Evolutionary conservation across 164 flowering plant species (phyloP), one percentile per base, ranked within the genome.

Genomic region (Annona squamosa): DNA sequence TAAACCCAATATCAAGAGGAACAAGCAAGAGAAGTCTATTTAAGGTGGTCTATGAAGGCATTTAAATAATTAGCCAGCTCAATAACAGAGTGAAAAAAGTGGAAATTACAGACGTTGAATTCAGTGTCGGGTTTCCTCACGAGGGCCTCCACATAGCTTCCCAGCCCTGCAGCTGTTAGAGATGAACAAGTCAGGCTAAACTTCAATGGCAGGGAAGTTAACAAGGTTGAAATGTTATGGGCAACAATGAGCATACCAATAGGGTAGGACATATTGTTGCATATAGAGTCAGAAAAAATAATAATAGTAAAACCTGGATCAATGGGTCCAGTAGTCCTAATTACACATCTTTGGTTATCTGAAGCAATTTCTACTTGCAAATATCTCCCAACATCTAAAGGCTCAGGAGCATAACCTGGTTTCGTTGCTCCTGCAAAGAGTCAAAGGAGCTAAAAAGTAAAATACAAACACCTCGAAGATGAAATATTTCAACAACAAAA

Each of bases 351-450:
- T 77, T 85, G 89, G 70, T 83, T 89, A 81, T 86, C 80, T n/a
- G 72, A 77, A 77, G 65, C 67, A 72, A 93, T 88, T 63, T 92
- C 97, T 41, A 86, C 98, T 82, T 84, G 89, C 86, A 96, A 84
- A 66, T 80, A 79, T 72, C 85, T 76, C 4, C 99, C 98, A 81
- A 93, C 97, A 81, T 96, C 99, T 79, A 84, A 89, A 48, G 99
- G 98, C 83, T 93, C 99, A 12, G 97, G 97, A 71, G 99, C 98
- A 85, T 96, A 96, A 67, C 87, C 81, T 76, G 84, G 65, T 83
- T 93, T 96, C 4, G 86, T 93, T 63, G 99, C 99, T 68, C 99
- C 99, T 96, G 84, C 48, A 71, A 46, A 71, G 65, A n/a, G 67
- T 66, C 1, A 63, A 56, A 75, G 57, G 46, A 18, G 18, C 26